Base-by-base conservation (phyloP, 345 rosid species). In the Brassica juncea region DNA sequence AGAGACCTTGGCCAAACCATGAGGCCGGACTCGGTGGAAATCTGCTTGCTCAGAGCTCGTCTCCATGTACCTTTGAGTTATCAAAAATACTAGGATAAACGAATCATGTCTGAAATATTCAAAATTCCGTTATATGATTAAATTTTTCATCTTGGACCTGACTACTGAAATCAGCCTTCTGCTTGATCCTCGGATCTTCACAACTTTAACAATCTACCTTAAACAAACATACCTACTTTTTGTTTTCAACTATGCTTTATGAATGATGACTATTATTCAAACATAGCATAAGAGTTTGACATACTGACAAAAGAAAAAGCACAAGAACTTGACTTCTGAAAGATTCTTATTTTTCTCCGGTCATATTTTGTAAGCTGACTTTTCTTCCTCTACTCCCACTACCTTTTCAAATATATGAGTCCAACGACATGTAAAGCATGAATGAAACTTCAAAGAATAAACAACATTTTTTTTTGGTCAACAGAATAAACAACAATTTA, bases 341-440 rank as follows among this genome's bases (percentile, higher is more conserved):
- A 0, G 10, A 35, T 34, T 63, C 71, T 31, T 55, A 0, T 70
- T 77, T 70, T 12, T 64, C 71, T 64, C 71, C 59, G 76, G 76
- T 77, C 76, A 34, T 70, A 25, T 42, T 55, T 70, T 70, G 57
- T 39, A 11, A 2, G 75, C 70, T 34, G 70, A 77, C 65, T 19
- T 57, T 60, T 8, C 12, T 28, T 57, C 1, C 27, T 75, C 72
- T 30, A 30, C 54, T 8, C 6, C 9, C 55, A 47, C 19, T 42
- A 54, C 57, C 65, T 27, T 30, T 77, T 71, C 16, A 30, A 23
- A 44, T 60, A 39, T 60, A 31, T 0, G 42, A 64, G 31, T 39
- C 25, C 6, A 42, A 49, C 73, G 47, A 62, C 60, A 55, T 65
- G 62, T 39, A 58, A 65, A 58, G 65, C 59, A 79, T 25, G 12